phyloP scores from a whole-genome alignment of 75 land plant genomes.

The Selaginella tamariscina region DNA sequence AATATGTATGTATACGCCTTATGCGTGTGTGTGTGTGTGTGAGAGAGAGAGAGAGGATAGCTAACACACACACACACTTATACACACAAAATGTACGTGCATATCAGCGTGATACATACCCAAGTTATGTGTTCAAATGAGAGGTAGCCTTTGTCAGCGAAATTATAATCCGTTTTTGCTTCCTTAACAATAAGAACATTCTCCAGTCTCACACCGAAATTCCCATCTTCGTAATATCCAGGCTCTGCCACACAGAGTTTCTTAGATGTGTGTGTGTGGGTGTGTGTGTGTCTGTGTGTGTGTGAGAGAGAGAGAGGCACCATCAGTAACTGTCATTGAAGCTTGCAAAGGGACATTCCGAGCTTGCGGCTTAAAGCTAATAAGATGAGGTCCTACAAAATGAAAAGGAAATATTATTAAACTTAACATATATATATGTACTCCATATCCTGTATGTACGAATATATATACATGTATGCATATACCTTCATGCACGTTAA shows the following conservation, averaged over 20 bases:
- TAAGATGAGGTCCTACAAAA: slow-evolving; percentile 73
- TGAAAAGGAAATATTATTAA: slow-evolving; percentile 11
- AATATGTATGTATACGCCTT: not conserved
- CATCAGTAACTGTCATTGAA: slow-evolving; percentile 98
- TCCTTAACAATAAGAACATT: slow-evolving; percentile 87
- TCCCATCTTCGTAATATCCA: slow-evolving; percentile 97
- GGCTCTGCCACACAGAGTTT: slow-evolving; percentile 44
- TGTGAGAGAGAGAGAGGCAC: slow-evolving; percentile 21
- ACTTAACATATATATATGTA: not conserved
- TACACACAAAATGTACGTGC: not conserved
- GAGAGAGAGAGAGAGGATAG: not conserved
- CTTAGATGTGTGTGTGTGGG: not conserved
- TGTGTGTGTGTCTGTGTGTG: not conserved
- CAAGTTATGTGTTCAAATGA: slow-evolving; percentile 93
- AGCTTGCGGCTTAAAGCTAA: slow-evolving; percentile 84
- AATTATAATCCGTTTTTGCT: slow-evolving; percentile 72
- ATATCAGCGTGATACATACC: slow-evolving; percentile 37
- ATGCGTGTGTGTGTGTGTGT: not conserved
- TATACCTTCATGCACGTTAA: slow-evolving; percentile 98
- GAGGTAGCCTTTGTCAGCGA: slow-evolving; percentile 88
- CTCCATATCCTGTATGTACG: not conserved
- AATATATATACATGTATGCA: not conserved
- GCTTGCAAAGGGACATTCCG: slow-evolving; percentile 78
- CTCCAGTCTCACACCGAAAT: slow-evolving; percentile 91
- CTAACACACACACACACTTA: not conserved